Conservation (phyloP, 768 basidiomycete genomes). For the Mycena pura region DNA sequence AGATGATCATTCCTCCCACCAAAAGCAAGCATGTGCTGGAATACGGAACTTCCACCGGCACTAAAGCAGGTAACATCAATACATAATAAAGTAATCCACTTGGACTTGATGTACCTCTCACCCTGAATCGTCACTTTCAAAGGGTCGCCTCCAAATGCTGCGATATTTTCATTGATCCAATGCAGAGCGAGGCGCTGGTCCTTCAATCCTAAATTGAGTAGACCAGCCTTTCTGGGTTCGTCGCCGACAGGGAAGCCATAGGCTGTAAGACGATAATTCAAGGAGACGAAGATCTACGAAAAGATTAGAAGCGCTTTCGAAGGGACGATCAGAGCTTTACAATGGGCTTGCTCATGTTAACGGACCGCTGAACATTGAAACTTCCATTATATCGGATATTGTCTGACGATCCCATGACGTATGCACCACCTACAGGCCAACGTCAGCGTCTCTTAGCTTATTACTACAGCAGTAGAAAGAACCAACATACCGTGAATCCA, state of each 20-base stretch:
- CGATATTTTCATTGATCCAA: conserved; percentile 18
- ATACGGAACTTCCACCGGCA: conserved; percentile 17
- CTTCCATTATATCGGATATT: conserved; percentile 21
- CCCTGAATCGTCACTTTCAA: conserved; percentile 19
- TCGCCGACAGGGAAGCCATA: conserved; percentile 20
- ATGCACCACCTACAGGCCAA: conserved; percentile 13
- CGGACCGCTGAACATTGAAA: conserved; percentile 20
- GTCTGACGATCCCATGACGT: conserved; percentile 17
- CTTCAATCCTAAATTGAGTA: conserved; percentile 22
- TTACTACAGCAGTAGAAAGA: conserved; percentile 12
- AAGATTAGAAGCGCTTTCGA: conserved; percentile 11
- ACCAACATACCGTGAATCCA: conserved; percentile 17
- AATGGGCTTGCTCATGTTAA: conserved; percentile 18
- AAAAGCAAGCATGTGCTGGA: conserved; percentile 19
- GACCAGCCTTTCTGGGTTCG: conserved; percentile 15
- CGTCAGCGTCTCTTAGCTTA: conserved; percentile 18
- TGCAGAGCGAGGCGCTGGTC: conserved; percentile 18
- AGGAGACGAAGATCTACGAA: conserved; percentile 16
- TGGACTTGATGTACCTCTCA: conserved; percentile 18
- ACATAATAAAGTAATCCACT: conserved; percentile 17
- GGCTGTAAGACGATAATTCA: conserved; percentile 20
- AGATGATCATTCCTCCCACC: conserved; percentile 19
- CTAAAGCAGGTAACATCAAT: conserved; percentile 13
- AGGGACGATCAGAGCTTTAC: conserved; percentile 13
- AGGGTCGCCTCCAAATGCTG: conserved; percentile 16